Evolutionary conservation across 768 basidiomycete species (phyloP).

Genomic region (Russula compacta): DNA sequence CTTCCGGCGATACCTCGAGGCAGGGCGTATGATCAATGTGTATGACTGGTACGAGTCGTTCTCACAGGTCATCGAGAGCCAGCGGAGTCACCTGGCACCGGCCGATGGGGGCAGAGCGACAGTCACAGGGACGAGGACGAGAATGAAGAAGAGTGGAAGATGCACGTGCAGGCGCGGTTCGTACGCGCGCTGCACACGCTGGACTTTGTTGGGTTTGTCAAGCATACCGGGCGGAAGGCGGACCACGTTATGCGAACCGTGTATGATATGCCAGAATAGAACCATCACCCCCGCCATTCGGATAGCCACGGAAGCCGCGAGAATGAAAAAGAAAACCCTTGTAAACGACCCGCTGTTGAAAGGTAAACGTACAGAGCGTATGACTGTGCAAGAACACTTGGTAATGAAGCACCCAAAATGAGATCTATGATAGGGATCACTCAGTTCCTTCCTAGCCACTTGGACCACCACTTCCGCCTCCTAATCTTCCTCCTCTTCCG

Average conservation of each 20-base stretch:
- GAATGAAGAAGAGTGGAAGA: constrained; percentile 44
- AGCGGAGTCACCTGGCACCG: constrained; percentile 27
- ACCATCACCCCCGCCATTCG: too few species aligned
- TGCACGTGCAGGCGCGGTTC: constrained; percentile 69
- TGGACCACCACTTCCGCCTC: constrained; percentile 6
- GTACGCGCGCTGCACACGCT: constrained; percentile 74
- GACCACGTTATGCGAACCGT: constrained; percentile 68
- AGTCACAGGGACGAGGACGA: constrained; percentile 20
- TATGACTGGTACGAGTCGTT: constrained; percentile 88
- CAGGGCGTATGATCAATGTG: constrained; percentile 75
- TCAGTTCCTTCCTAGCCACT: background rate
- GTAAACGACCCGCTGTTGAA: background rate
- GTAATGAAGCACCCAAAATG: background rate
- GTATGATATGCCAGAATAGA: constrained; percentile 39
- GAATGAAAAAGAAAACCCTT: background rate
- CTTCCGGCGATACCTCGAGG: constrained; percentile 67
- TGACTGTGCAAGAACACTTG: background rate
- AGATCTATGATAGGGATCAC: background rate
- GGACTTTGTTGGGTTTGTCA: constrained; percentile 71
- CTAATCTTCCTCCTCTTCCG: constrained; percentile 8
- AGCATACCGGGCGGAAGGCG: constrained; percentile 67
- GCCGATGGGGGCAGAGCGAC: constrained; percentile 18
- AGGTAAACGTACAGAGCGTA: background rate
- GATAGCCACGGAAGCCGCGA: too few species aligned
- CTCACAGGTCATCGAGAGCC: constrained; percentile 52